Percentiles rank a stretch among this genome's conserved stretches.
phyloP scores from a whole-genome alignment of 148 eudicot species.

The Nepenthes gracilis region DNA sequence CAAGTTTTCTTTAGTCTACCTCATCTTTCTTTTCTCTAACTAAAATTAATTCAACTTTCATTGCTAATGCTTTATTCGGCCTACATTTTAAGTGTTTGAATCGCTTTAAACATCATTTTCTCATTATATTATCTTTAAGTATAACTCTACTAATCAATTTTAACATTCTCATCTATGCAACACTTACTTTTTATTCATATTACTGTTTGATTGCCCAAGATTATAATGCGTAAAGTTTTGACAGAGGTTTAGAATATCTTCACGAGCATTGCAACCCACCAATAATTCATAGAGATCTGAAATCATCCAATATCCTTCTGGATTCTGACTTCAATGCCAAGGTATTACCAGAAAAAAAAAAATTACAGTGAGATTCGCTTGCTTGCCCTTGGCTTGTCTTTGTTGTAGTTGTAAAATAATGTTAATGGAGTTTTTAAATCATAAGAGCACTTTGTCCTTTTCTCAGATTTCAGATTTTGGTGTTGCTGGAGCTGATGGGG shows the following conservation, averaged over 20 bases:
- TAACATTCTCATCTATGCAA: no score
- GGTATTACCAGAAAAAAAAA: constrained; percentile 23
- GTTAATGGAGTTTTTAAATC: background rate
- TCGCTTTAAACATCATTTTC: no score
- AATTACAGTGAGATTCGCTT: no score
- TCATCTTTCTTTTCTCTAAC: no score
- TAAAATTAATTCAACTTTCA: no score
- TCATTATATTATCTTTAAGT: no score
- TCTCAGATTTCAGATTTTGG: constrained; percentile 76
- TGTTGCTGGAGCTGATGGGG: constrained; percentile 43
- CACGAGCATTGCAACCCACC: constrained; percentile 77
- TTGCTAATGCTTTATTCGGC: no score
- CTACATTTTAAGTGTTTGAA: no score
- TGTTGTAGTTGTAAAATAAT: constrained; percentile 1
- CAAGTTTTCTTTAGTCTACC: no score
- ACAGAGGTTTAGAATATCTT: constrained; percentile 74
- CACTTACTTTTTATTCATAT: no score
- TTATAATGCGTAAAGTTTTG: background rate
- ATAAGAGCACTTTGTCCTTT: background rate
- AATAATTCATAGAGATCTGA: constrained; percentile 73
- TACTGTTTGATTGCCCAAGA: no score
- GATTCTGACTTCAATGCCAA: constrained; percentile 78
- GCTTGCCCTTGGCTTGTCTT: background rate
- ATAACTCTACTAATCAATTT: no score
- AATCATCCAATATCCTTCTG: constrained; percentile 62